These are phyloP conservation scores for Artemisia princeps DNA, from an alignment of 140 eudicot genomes.

Conservation along the genomic window DNA sequence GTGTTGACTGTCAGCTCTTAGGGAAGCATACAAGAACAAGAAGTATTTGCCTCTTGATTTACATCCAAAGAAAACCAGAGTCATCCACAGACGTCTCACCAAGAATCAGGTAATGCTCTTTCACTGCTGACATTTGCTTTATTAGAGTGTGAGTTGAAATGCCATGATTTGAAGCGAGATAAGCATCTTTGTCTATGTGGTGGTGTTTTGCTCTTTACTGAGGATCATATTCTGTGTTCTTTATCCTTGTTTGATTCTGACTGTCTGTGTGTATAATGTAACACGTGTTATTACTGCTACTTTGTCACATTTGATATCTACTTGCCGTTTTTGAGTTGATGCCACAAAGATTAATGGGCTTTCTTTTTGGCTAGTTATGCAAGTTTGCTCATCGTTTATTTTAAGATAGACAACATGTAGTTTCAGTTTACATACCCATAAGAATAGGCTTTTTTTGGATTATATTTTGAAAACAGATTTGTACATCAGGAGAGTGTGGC, in stretches of 20 bases:
- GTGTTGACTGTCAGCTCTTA: conserved; percentile 67
- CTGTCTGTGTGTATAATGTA: background rate
- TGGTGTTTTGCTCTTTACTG: conserved; percentile 11
- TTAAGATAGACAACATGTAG: no score
- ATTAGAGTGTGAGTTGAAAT: no score
- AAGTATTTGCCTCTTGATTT: conserved; percentile 71
- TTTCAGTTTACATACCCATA: no score
- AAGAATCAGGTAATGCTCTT: conserved; percentile 52
- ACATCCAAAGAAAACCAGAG: conserved; percentile 90
- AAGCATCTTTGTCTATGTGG: conserved; percentile 21
- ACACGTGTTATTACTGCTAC: background rate
- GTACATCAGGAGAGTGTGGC: no score
- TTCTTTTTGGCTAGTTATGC: conserved; percentile 7
- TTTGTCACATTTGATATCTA: conserved; percentile 1
- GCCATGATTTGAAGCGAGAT: background rate
- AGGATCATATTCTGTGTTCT: conserved; percentile 17
- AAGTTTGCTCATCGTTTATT: background rate
- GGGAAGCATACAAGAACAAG: conserved; percentile 74
- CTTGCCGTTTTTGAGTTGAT: background rate
- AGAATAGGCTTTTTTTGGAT: no score
- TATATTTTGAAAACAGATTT: no score
- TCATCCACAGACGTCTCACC: conserved; percentile 67
- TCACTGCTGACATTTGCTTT: background rate
- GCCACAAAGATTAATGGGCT: background rate
- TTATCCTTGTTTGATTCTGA: conserved; percentile 2